Base-by-base conservation (phyloP, 106 monocot genomes). In the Chionographis japonica region DNA sequence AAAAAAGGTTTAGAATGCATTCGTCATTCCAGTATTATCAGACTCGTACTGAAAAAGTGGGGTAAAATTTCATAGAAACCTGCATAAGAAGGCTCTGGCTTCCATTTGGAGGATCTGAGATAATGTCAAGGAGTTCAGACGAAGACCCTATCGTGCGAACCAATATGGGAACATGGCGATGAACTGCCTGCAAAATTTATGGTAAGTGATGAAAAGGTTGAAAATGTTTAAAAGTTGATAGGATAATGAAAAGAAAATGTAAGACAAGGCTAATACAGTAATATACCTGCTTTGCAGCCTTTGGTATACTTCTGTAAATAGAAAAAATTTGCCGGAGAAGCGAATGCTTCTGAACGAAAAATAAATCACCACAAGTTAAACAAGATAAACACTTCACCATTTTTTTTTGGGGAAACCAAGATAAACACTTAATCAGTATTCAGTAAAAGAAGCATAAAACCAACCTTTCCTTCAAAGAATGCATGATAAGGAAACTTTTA, bases 81-180 rank as follows among this genome's bases (percentile, higher is more conserved):
- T 89, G 89, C 63, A 85, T 80, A 43, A 92, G 80, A 13, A 97
- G 84, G 8, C 46, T 41, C 67, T 87, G 73, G 62, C 88, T 83
- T 75, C 89, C 89, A 73, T 51, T 16, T 52, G 92, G 89, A 57
- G 86, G 89, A 76, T 97, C 89, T 58, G 89, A 89, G 49, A 97
- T 80, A 18, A 97, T 83, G 19, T 52, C 59, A 79, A 97, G 86
- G 51, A 97, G 80, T 61, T 85, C 92, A 57, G 80, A 58, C 12
- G 97, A 89, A 62, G 80, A 74, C 13, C 92, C 92, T 52, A 89
- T 73, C 37, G 92, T 92, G 17, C 92, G 84, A 63, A 97, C 68
- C 62, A 97, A 76, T 36, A 97, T 87, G 14, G 97, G 92, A 73
- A 97, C 76, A 68, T 97, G 92, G 27, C 78, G 77, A 56, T 92